phyloP scores from a whole-genome alignment of 1,139 yeast species.

The Taiozyma sp. region DNA sequence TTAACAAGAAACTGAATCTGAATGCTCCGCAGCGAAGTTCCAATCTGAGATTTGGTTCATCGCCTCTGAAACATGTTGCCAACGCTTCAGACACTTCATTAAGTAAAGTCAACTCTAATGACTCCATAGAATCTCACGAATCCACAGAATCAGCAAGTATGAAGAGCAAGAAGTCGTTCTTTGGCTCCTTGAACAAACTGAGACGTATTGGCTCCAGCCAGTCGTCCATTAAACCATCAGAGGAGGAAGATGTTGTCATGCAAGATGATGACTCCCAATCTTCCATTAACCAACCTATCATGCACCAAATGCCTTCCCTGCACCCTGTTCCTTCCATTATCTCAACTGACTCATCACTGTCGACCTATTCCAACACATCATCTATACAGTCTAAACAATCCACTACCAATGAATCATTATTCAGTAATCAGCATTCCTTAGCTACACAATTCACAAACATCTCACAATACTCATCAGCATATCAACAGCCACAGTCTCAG shows the following conservation, averaged over 20 bases:
- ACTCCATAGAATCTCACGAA: slow-evolving; percentile 12
- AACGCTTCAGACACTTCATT: slow-evolving; percentile 21
- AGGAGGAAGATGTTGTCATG: slow-evolving; percentile 13
- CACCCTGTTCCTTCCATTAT: slow-evolving; percentile 22
- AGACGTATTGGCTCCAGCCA: slow-evolving; percentile 9
- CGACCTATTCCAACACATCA: slow-evolving; percentile 11
- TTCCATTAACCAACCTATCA: not conserved
- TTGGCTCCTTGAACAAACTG: slow-evolving; percentile 14
- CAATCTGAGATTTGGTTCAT: slow-evolving; percentile 21
- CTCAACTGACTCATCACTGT: slow-evolving; percentile 11
- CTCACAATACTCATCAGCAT: slow-evolving; percentile 8
- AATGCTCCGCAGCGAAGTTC: slow-evolving; percentile 5
- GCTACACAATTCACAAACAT: slow-evolving; percentile 15
- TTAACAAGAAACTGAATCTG: slow-evolving; percentile 28
- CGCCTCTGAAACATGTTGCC: slow-evolving; percentile 21
- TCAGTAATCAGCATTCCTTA: slow-evolving; percentile 16
- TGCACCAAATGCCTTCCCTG: slow-evolving; percentile 14
- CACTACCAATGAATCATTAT: slow-evolving; percentile 10
- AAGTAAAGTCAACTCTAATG: slow-evolving; percentile 18
- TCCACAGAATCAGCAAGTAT: slow-evolving; percentile 1
- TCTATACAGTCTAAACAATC: slow-evolving; percentile 5
- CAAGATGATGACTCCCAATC: slow-evolving; percentile 5
- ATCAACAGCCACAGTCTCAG: slow-evolving; percentile 3
- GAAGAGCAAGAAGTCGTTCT: slow-evolving; percentile 14
- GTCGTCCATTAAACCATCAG: slow-evolving; percentile 3